Percentiles rank a stretch among this genome's conserved stretches.
phyloP scores from a whole-genome alignment of 176 grass and related monocot genomes.

The Zoysia pacifica region DNA sequence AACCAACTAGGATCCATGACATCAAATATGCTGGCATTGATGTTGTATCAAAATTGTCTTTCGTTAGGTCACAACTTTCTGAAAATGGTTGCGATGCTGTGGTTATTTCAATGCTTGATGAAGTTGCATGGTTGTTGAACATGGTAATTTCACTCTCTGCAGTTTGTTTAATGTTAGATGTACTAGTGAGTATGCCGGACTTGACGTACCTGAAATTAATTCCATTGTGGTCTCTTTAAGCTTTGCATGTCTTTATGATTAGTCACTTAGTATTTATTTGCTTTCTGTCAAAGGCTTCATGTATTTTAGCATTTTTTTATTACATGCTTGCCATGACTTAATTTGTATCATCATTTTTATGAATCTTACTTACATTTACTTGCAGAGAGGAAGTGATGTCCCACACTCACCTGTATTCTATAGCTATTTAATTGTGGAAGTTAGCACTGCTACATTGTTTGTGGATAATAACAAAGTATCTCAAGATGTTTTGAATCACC shows the following conservation, averaged over 20 bases:
- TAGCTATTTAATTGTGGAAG: constrained; percentile 79
- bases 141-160: constrained; percentile 61
- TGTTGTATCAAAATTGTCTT: constrained; percentile 72
- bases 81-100: constrained; percentile 68
- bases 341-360: not conserved
- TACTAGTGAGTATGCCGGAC: constrained; percentile 9
- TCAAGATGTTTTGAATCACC: constrained; percentile 59
- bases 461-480: constrained; percentile 80
- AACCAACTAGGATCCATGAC: constrained; percentile 77
- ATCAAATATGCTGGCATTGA: constrained; percentile 94
- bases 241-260: not conserved
- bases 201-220: not conserved
- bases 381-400: constrained; percentile 95
- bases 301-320: not conserved
- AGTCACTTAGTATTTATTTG: not conserved
- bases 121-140: constrained; percentile 94
- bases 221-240: not conserved
- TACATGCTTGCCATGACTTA: not conserved
- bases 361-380: constrained; percentile 42
- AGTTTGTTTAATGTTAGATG: constrained; percentile 4
- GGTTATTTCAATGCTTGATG: constrained; percentile 95
- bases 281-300: constrained; percentile 5
- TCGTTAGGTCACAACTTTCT: constrained; percentile 73
- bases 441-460: constrained; percentile 67
- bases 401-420: constrained; percentile 97